phyloP scores from a whole-genome alignment of 2,329 filamentous ascomycete genomes.

The Ceratocystis lukuohia region DNA sequence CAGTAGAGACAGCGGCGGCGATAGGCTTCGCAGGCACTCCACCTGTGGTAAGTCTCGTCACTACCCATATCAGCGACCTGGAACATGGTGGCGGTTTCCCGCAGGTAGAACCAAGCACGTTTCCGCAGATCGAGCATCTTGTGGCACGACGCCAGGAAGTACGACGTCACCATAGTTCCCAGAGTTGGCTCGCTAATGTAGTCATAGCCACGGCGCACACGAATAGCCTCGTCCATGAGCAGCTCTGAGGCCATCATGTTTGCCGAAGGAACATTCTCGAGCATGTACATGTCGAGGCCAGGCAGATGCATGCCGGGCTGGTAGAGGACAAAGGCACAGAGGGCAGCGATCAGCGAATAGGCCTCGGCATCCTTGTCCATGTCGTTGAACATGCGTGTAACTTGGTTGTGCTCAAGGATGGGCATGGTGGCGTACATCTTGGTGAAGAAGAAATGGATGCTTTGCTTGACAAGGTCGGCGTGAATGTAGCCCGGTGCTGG shows the following conservation, averaged over 20 bases:
- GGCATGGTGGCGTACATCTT: constrained; percentile 53
- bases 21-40: constrained; percentile 46
- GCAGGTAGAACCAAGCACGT: constrained; percentile 65
- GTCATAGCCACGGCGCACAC: constrained; percentile 51
- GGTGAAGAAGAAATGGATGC: constrained; percentile 54
- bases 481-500: constrained; percentile 49
- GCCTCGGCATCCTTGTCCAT: constrained; percentile 50
- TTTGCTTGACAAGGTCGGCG: constrained; percentile 50
- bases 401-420: constrained; percentile 43
- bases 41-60: constrained; percentile 47
- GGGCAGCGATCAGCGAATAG: constrained; percentile 50
- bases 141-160: constrained; percentile 63
- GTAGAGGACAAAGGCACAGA: constrained; percentile 55
- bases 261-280: constrained; percentile 43
- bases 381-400: constrained; percentile 46
- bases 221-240: constrained; percentile 52
- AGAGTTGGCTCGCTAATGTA: constrained; percentile 43
- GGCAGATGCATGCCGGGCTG: constrained; percentile 54
- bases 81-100: constrained; percentile 60
- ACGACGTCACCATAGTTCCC: constrained; percentile 56
- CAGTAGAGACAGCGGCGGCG: constrained; percentile 57
- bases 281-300: constrained; percentile 40
- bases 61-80: constrained; percentile 48
- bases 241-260: constrained; percentile 52
- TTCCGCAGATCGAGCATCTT: constrained; percentile 28